phyloP scores from a whole-genome alignment of 805 yeast genomes.

The Lachancea fermentati region DNA sequence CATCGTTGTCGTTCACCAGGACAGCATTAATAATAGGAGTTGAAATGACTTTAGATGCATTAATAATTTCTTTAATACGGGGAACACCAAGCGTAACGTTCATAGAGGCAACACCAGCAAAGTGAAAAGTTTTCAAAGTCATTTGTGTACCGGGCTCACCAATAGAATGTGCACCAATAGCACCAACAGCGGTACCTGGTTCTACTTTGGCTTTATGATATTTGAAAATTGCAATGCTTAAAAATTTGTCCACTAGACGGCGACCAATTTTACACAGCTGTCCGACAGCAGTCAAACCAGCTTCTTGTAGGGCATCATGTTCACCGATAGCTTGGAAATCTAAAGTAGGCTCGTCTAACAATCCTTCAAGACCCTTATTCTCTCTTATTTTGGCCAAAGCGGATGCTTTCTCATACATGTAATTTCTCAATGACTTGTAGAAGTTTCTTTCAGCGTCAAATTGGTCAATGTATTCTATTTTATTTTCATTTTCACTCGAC shows the following conservation, averaged over 20 bases:
- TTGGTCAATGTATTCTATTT: constrained; percentile 70
- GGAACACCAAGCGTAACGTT: constrained; percentile 99
- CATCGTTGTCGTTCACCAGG: constrained; percentile 87
- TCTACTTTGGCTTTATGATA: constrained; percentile 89
- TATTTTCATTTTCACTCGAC: constrained; percentile 38
- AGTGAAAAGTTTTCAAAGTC: constrained; percentile 95
- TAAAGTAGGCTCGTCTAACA: constrained; percentile 39
- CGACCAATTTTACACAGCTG: constrained; percentile 66
- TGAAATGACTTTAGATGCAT: constrained; percentile 90
- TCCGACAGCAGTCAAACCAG: constrained; percentile 44
- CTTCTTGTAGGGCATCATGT: constrained; percentile 35
- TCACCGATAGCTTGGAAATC: constrained; percentile 39
- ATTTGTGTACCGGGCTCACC: constrained; percentile 99
- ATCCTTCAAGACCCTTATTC: constrained; percentile 44
- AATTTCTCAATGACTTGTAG: constrained; percentile 68
- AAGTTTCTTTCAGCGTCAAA: constrained; percentile 83
- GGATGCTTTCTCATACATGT: constrained; percentile 50
- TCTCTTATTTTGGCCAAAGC: constrained; percentile 53
- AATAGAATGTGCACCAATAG: constrained; percentile 97
- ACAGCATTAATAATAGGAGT: constrained; percentile 96
- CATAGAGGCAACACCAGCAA: constrained; percentile 99
- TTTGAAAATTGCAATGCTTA: constrained; percentile 71
- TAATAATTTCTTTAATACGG: constrained; percentile 97
- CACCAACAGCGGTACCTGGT: constrained; percentile 99
- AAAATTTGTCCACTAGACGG: constrained; percentile 54